Evolutionary conservation across 305 asterid species (phyloP).

Genomic region (Solanum hybrid): DNA sequence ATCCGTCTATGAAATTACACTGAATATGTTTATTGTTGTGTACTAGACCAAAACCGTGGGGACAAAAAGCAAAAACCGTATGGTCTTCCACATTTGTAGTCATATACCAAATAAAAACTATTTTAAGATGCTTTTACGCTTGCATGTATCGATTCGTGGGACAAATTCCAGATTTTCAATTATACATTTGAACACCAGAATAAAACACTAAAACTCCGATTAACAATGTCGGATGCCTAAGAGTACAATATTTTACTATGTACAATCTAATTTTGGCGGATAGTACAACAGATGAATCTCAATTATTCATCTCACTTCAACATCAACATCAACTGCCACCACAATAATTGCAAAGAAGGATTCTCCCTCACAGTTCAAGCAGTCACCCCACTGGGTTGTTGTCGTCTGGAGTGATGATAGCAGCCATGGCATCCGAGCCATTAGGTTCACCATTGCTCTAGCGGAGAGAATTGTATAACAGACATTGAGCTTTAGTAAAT

Average conservation of each 20-base stretch:
- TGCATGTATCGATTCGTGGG: neutral
- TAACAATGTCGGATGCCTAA: conserved; percentile 1
- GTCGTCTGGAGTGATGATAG: conserved; percentile 1
- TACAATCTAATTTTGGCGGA: neutral
- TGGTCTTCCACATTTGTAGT: neutral
- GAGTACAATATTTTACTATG: neutral
- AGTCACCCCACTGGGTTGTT: neutral
- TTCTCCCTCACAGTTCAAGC: conserved; percentile 4
- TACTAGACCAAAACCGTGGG: neutral
- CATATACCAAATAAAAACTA: neutral
- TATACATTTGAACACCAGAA: conserved; percentile 1
- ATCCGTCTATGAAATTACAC: neutral
- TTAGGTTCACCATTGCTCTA: conserved; percentile 48
- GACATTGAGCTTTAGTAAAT: neutral
- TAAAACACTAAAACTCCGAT: neutral
- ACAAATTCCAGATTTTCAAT: neutral
- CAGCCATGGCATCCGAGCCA: conserved; percentile 24
- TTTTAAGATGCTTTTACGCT: neutral
- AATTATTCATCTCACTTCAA: neutral
- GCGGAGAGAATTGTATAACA: neutral
- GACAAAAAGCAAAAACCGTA: neutral
- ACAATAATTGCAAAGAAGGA: neutral
- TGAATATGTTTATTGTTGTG: neutral
- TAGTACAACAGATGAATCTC: neutral
- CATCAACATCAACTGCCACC: neutral